phyloP scores from a whole-genome alignment of 805 yeast genomes.

The Candida quercuum region DNA sequence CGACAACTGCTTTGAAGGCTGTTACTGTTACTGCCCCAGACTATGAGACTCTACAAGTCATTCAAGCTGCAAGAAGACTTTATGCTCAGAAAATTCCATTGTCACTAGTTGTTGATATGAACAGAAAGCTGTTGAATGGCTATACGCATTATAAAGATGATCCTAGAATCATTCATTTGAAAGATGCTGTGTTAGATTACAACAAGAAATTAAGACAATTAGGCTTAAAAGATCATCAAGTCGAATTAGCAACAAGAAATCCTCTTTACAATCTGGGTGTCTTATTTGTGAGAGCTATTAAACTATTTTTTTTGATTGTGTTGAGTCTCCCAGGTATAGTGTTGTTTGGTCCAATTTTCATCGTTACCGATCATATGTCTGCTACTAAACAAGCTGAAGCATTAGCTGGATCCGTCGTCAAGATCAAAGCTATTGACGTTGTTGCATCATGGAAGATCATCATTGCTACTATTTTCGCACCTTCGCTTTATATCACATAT shows the following conservation, averaged over 20 bases:
- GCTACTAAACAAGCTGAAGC: conserved; percentile 71
- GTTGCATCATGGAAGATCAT: conserved; percentile 94
- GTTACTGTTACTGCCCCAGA: conserved; percentile 95
- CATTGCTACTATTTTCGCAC: conserved; percentile 80
- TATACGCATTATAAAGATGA: conserved; percentile 72
- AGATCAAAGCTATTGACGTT: conserved; percentile 85
- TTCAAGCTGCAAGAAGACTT: conserved; percentile 88
- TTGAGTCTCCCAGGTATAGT: conserved; percentile 82
- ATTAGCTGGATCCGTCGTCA: conserved; percentile 84
- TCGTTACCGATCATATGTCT: conserved; percentile 66
- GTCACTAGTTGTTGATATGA: conserved; percentile 80
- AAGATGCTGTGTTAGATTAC: conserved; percentile 58
- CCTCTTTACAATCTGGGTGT: conserved; percentile 42
- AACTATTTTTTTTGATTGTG: conserved; percentile 45
- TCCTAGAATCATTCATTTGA: conserved; percentile 58
- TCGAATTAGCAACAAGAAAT: conserved; percentile 46
- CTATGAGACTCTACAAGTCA: conserved; percentile 87
- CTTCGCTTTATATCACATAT: conserved; percentile 73
- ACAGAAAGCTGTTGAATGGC: conserved; percentile 79
- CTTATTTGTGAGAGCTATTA: conserved; percentile 45
- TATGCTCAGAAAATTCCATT: conserved; percentile 69
- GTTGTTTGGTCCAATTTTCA: conserved; percentile 80
- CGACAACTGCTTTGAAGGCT: conserved; percentile 71
- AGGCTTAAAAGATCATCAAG: conserved; percentile 71
- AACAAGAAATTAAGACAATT: conserved; percentile 58